Base-by-base conservation (phyloP, 768 basidiomycete species). In the Tremella fuciformis region DNA sequence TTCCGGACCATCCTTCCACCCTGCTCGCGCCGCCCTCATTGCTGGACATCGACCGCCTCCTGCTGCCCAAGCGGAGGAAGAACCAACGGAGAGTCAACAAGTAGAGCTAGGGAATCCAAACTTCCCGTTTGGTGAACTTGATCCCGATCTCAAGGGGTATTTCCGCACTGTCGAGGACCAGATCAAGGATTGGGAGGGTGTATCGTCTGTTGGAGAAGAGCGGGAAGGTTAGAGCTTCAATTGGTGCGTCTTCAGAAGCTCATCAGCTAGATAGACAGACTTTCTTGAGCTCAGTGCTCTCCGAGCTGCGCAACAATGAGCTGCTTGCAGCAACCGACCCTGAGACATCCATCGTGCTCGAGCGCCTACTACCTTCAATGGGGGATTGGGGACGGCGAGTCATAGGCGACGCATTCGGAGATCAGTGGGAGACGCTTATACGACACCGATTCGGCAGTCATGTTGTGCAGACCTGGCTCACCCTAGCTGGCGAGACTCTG, bases 351-450 rank as follows among this genome's bases (percentile, higher is more conserved):
- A 81, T 87, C 11, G 84, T 97, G 47, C 76, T 99, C 54, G 96
- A 99, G 76, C 82, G 93, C 64, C 86, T 98, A 83, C 73, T 85
- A 9, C 83, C 92, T 71, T 92, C 91, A 1, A 91, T 98, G 88
- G 91, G 96, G 71, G 92, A 97, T 76, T 93, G 92, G 77, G 87
- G 88, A n/a, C 82, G 90, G 51, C 82, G 94, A 55, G 91, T 94
- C 6, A 88, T 98, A 60, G 78, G 90, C 57, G 93, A 96, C 77
- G 85, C 86, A 59, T 78, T 99, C 67, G 82, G 83, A 52, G 92
- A 91, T 75, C 89, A 88, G 88, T 97, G 78, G 83, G 89, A 84
- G 52, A 59, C 62, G 21, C 57, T 78, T 9, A 59, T 76, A 9
- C 60, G 82, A 69, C 88, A 98, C 70, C 84, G 92, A 25, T 98